Conservation (phyloP, 228 moss, liverwort and hornwort species). For the Sphagnum magellanicum region DNA sequence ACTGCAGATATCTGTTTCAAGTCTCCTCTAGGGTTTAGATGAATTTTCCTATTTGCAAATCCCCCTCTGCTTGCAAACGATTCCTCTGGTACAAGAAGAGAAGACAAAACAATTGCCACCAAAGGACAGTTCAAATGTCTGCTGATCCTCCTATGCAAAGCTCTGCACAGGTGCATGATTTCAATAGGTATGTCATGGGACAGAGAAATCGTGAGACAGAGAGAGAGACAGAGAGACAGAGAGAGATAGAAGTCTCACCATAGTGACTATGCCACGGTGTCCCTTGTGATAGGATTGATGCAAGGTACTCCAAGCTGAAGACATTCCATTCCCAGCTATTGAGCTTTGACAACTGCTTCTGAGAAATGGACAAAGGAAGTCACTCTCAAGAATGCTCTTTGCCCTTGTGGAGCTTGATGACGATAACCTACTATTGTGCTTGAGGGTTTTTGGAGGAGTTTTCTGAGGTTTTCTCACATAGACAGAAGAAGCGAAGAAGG, state of each 20-base stretch:
- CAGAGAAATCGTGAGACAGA: neutral
- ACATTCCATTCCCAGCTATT: conserved; percentile 42
- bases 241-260: conserved; percentile 18
- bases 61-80: neutral
- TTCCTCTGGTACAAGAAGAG: neutral
- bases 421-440: neutral
- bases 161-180: neutral
- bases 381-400: conserved; percentile 1
- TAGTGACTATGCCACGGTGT: conserved; percentile 28
- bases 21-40: neutral
- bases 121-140: neutral
- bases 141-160: neutral
- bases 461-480: too few species aligned
- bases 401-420: conserved; percentile 5
- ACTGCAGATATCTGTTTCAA: neutral
- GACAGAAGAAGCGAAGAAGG: too few species aligned
- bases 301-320: conserved; percentile 28
- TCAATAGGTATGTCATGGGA: neutral
- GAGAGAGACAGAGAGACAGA: neutral
- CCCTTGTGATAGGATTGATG: conserved; percentile 6
- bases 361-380: conserved; percentile 26
- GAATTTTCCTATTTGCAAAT: neutral
- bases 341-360: conserved; percentile 28
- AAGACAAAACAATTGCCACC: neutral
- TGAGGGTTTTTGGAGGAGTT: neutral